These are phyloP conservation scores for Myriosclerotinia duriaeana DNA, from an alignment of 2,329 filamentous ascomycete species.

Conservation along the genomic window DNA sequence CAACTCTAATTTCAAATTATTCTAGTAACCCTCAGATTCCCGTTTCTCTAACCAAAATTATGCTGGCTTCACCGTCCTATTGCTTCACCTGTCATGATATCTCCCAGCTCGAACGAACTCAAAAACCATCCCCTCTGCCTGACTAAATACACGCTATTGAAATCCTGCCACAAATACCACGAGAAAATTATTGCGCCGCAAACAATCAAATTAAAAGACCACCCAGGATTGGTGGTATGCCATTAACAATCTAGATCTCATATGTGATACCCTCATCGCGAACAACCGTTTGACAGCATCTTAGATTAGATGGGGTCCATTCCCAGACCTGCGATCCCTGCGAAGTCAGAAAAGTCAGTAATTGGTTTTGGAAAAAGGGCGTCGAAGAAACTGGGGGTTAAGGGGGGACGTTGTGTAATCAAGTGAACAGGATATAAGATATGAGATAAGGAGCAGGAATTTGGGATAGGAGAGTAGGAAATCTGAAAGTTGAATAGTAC, in stretches of 20 bases:
- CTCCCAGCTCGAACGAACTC: background rate
- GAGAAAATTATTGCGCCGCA: background rate
- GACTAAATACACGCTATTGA: background rate
- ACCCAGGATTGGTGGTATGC: too few relatives aligned
- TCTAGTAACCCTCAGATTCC: background rate
- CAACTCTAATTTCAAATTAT: background rate
- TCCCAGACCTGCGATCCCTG: background rate
- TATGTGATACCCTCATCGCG: background rate
- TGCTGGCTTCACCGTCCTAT: background rate
- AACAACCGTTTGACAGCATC: constrained; percentile 1
- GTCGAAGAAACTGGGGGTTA: fast-evolving
- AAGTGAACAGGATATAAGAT: too few relatives aligned
- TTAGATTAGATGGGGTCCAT: constrained; percentile 10
- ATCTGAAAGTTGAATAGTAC: background rate
- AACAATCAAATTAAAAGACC: background rate
- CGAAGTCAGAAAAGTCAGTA: background rate
- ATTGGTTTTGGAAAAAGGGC: fast-evolving
- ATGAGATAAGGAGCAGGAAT: background rate
- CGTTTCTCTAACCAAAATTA: background rate
- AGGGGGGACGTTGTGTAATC: background rate
- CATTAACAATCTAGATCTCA: background rate
- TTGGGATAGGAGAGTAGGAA: background rate
- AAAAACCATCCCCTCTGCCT: too few relatives aligned
- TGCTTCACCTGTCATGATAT: background rate
- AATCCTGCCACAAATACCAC: background rate